Percentiles rank a stretch among this genome's conserved stretches.
Evolutionary conservation across 2,329 filamentous ascomycete genomes (phyloP).

Genomic region (Aspergillus viridinutans): DNA sequence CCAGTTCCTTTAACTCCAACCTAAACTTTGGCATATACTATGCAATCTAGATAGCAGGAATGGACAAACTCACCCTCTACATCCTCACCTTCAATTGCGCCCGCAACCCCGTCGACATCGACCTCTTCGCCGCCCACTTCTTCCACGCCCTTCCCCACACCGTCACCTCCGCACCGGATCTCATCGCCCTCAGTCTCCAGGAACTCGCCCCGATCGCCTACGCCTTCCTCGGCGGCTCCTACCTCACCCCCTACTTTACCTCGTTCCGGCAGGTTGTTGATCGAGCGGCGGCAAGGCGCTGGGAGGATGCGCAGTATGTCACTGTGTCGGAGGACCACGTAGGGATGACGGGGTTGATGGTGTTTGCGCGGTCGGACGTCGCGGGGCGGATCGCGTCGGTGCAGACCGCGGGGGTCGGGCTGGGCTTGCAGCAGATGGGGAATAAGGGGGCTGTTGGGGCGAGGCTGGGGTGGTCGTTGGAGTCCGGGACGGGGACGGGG

Average conservation of each 20-base stretch:
- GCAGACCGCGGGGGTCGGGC: conserved; percentile 76
- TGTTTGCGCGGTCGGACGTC: conserved; percentile 66
- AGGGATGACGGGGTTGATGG: conserved; percentile 84
- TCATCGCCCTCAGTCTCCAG: conserved; percentile 70
- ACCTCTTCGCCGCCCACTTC: conserved; percentile 68
- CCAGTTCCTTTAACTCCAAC: too few relatives aligned
- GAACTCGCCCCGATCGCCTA: conserved; percentile 82
- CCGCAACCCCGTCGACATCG: conserved; percentile 63
- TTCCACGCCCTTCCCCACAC: conserved; percentile 52
- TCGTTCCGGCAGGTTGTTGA: conserved; percentile 68
- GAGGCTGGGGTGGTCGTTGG: conserved; percentile 57
- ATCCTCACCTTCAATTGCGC: conserved; percentile 89
- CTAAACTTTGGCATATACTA: too few relatives aligned
- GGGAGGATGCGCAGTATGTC: conserved; percentile 55
- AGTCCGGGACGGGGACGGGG: conserved; percentile 44
- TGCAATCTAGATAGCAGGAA: conserved; percentile 3
- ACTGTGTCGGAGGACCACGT: conserved; percentile 69
- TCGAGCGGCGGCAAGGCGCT: conserved; percentile 55
- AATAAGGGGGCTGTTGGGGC: conserved; percentile 92
- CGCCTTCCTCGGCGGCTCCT: conserved; percentile 79
- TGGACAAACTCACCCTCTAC: conserved; percentile 63
- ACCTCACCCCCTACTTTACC: conserved; percentile 70
- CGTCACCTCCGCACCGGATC: conserved; percentile 54
- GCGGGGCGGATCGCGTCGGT: conserved; percentile 58
- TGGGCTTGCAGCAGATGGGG: conserved; percentile 82